A percentile compares a stretch with the other conserved stretches of the same genome.
Evolutionary conservation across 1,284 basidiomycete species (phyloP).

Genomic region (Neonothopanus nambi): DNA sequence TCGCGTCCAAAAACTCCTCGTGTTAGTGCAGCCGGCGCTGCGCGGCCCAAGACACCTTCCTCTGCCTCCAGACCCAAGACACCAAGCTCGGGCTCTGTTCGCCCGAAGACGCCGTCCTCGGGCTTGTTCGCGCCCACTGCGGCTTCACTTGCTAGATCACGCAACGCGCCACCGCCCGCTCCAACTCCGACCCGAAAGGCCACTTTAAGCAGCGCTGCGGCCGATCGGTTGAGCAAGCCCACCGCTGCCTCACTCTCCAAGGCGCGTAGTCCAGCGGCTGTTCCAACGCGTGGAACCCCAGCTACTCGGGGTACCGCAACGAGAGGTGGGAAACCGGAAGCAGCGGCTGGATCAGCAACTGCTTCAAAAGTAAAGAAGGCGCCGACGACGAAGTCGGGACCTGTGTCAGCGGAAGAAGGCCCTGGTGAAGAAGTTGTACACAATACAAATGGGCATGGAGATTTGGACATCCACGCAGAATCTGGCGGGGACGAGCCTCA

Average conservation of each 20-base stretch:
- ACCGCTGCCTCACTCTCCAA: constrained; percentile 66
- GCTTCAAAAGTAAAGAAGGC: constrained; percentile 10
- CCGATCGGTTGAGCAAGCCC: constrained; percentile 71
- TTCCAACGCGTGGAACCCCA: constrained; percentile 11
- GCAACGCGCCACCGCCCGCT: constrained; percentile 46
- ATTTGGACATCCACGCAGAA: not conserved
- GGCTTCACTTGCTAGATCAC: constrained; percentile 68
- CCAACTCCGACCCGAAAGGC: constrained; percentile 54
- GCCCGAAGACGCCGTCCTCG: constrained; percentile 39
- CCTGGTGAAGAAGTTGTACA: not conserved
- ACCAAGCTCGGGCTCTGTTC: constrained; percentile 26
- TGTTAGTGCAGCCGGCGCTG: constrained; percentile 45
- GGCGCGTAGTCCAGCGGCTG: constrained; percentile 27
- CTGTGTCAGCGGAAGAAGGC: not conserved
- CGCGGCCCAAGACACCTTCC: constrained; percentile 47
- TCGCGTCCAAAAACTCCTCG: constrained; percentile 34
- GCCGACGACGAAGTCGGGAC: not conserved
- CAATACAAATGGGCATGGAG: not conserved
- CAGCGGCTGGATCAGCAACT: constrained; percentile 18
- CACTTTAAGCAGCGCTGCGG: constrained; percentile 44
- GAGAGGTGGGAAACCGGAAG: constrained; percentile 23
- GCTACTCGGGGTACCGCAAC: constrained; percentile 25
- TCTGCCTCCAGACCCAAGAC: constrained; percentile 18
- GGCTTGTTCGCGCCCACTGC: constrained; percentile 77
- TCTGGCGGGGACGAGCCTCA: not conserved